These are phyloP conservation scores for Psidium friedrichsthalianum DNA, from an alignment of 345 rosid species.

Conservation along the genomic window DNA sequence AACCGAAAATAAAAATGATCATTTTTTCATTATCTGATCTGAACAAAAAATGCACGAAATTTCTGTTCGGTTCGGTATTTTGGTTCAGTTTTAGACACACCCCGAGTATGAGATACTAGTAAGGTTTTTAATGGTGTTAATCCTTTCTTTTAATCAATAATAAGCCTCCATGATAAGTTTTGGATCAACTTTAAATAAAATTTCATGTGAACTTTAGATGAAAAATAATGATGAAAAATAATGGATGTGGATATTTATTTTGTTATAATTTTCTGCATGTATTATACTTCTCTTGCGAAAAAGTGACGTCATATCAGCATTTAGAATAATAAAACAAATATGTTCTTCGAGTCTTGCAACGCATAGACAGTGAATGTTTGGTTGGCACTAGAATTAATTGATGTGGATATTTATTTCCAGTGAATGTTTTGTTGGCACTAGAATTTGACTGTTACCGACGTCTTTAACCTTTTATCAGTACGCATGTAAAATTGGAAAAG, in stretches of 20 bases:
- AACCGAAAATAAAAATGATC: too few species aligned
- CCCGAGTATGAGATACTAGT: too few species aligned
- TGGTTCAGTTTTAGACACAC: too few species aligned
- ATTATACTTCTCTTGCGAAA: background rate
- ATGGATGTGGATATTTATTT: background rate
- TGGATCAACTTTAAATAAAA: background rate
- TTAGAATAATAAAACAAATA: background rate
- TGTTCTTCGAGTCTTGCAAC: background rate
- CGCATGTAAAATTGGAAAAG: too few species aligned
- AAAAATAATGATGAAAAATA: too few species aligned
- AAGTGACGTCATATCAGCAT: background rate
- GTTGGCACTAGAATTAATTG: too few species aligned
- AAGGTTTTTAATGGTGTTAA: background rate
- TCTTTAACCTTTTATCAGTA: background rate
- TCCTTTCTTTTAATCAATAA: background rate
- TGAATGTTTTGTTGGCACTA: background rate
- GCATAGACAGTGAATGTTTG: background rate
- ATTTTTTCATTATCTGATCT: too few species aligned
- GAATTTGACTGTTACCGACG: background rate
- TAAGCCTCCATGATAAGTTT: background rate
- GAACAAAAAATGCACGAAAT: too few species aligned
- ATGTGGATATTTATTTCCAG: too few species aligned
- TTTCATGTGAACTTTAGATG: background rate
- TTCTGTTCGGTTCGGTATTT: too few species aligned
- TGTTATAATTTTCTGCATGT: background rate